Base-by-base conservation (phyloP, 2,329 filamentous ascomycete species). In the Colletotrichum viniferum region DNA sequence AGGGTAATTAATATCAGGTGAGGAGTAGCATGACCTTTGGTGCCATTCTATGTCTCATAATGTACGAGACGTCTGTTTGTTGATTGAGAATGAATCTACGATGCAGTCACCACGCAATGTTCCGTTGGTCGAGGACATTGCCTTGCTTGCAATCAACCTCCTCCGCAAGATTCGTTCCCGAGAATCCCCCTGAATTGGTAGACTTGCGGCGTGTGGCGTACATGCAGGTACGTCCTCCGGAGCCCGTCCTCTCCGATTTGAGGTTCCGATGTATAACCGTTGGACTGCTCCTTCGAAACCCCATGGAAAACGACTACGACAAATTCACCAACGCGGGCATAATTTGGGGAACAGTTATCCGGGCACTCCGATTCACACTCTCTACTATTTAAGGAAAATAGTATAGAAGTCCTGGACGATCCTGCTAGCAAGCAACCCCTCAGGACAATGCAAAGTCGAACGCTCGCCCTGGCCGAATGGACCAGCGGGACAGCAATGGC, bases 171-270 rank as follows among this genome's bases (percentile, higher is more conserved):
- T 58, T 68, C 24, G 24, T 4, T 3, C 64, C 63, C 4, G n/a
- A 14, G 34, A 64, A 73, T 18, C 7, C 63, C 34, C 9, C 43
- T 64, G 43, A 73, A 60, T 10, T 75, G 63, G 21, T 24, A 24
- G 21, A 75, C 30, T 12, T 43, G 61, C 4, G 73, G 69, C 5
- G 43, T 52, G 63, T 75, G 73, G 7, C 21, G 60, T 28, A 75
- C 69, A 34, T 75, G 63, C 24, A 65, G 69, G 38, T 60, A 69
- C 13, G 63, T 18, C 36, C 69, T 73, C 73, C 73, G 64, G 18
- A 10, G 43, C 18, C 69, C 56, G 9, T 36, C 52, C 14, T 73
- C 43, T 26, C 10, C 26, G 13, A 24, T 12, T n/a, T 36, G 63
- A 7, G 18, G 30, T 26, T 28, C 21, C 4, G 26, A 14, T 5